A percentile compares a stretch with the other conserved stretches of the same genome.
phyloP scores from a whole-genome alignment of 2,329 filamentous ascomycete genomes.

The Trichoderma gracile region DNA sequence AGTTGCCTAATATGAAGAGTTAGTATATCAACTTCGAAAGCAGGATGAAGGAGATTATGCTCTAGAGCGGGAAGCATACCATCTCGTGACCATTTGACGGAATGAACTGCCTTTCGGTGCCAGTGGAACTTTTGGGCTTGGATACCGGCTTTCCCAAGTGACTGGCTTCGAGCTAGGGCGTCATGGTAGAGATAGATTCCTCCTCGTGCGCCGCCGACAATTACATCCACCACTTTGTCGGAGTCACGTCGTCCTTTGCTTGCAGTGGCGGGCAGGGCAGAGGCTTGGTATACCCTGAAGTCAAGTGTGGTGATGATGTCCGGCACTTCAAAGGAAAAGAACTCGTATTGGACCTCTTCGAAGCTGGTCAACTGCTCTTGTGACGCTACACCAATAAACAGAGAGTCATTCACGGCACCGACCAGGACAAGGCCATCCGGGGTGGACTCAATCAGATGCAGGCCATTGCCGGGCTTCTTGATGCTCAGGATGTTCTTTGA shows the following conservation, averaged over 20 bases:
- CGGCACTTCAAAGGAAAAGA: slow-evolving; percentile 59
- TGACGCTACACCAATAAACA: slow-evolving; percentile 40
- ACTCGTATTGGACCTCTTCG: slow-evolving; percentile 49
- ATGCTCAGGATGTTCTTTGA: slow-evolving; percentile 43
- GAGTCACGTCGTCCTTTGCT: slow-evolving; percentile 35
- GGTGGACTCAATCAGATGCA: slow-evolving; percentile 50
- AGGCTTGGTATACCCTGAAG: slow-evolving; percentile 47
- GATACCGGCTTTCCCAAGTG: slow-evolving; percentile 46
- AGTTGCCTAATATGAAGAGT: slow-evolving; percentile 65
- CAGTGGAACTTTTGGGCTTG: slow-evolving; percentile 76
- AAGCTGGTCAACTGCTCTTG: slow-evolving; percentile 30
- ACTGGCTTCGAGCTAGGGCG: slow-evolving; percentile 60
- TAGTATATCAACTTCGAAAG: slow-evolving; percentile 31
- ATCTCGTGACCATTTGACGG: slow-evolving; percentile 89
- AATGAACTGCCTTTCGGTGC: slow-evolving; percentile 81
- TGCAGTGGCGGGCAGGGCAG: slow-evolving; percentile 22
- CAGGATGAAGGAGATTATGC: neutral
- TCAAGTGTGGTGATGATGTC: slow-evolving; percentile 70
- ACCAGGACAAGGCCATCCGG: slow-evolving; percentile 59
- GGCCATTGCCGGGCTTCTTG: slow-evolving; percentile 39
- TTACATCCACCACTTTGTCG: slow-evolving; percentile 64
- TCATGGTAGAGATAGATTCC: slow-evolving; percentile 81
- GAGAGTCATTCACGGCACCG: slow-evolving; percentile 42
- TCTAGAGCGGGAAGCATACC: slow-evolving; percentile 53
- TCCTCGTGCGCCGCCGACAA: slow-evolving; percentile 74